Evolutionary conservation across 768 basidiomycete genomes (phyloP), one percentile per base, ranked within the genome.

Genomic region (Tulasnella sp.): DNA sequence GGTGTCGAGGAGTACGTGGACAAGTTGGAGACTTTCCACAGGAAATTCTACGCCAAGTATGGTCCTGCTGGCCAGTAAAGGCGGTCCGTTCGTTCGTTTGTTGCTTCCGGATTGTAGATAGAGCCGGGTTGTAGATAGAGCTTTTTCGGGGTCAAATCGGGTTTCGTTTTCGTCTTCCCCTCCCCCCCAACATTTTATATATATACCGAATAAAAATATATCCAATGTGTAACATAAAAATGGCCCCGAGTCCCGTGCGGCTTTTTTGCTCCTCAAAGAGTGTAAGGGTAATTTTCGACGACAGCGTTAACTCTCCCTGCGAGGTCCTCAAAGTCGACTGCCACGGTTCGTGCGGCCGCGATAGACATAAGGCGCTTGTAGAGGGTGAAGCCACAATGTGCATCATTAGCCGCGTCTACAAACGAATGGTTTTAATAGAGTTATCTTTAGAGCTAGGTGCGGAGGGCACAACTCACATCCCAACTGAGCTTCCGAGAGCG

Each of bases 1-100:
- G 95, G 95, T 56, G 94, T 95, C 24, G 97, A 97, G 71, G 95
- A 96, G 83, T 98, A 96, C 84, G 93, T 97, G 12, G 88, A 88
- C 44, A 92, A 94, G 83, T 87, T 98, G 72, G 96, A 95, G 86
- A 86, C 85, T 79, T 93, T 93, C 89, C 92, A 93, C 83, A 83
- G 85, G 77, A 86, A 86, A 31, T 93, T 93, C 81, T 86, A 90
- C 85, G 83, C 84, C 78, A 89, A 89, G 85, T 90, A 90, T 56
- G 76, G 74, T 38, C 62, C 62, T 68, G 62, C 62, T 68, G 62
- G 62, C 16, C 62, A 68, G 62, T 68, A 68, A 19, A 34, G 14
- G 31, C 24, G 12, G 56, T 68, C n/a, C n/a, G n/a, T n/a, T n/a
- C 31, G 56, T 68, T 68, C 62, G 62, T 68, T 68, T 16, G 56